Conservation (phyloP, 192 early-diverging fungal genomes). For the Kappamyces sp. region DNA sequence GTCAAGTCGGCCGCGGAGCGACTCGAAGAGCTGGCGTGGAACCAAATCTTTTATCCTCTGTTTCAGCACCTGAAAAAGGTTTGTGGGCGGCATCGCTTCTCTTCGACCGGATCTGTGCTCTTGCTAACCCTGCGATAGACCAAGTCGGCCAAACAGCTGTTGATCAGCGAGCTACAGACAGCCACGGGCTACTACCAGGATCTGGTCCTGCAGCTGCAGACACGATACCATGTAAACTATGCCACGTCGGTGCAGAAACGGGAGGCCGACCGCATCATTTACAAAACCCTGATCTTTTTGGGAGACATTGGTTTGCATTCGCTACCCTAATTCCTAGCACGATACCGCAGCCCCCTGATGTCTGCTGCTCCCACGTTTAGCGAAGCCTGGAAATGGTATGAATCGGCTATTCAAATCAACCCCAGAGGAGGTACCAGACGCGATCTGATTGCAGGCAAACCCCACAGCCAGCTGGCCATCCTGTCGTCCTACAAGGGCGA, state of each 20-base stretch:
- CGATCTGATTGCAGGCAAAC: not conserved
- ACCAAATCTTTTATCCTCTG: too few relatives aligned
- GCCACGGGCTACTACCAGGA: constrained; percentile 8
- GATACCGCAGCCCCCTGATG: not conserved
- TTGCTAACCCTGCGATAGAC: too few relatives aligned
- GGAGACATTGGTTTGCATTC: constrained; percentile 12
- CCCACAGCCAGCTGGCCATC: constrained; percentile 5
- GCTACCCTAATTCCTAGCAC: not conserved
- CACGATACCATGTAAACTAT: not conserved
- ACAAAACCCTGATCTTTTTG: constrained; percentile 13
- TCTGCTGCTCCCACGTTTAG: not conserved
- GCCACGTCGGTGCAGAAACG: not conserved
- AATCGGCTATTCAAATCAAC: constrained; percentile 5
- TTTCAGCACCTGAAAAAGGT: too few relatives aligned
- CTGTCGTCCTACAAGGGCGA: not conserved
- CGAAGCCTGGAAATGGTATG: constrained; percentile 13
- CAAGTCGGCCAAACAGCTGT: not conserved
- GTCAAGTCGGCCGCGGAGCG: too few relatives aligned
- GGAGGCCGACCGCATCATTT: not conserved
- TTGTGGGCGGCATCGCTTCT: too few relatives aligned
- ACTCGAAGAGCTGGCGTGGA: too few relatives aligned
- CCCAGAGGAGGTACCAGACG: not conserved
- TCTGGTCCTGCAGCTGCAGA: not conserved
- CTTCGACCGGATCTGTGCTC: too few relatives aligned
- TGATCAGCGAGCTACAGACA: not conserved